Conservation (phyloP, 768 basidiomycete species). For the Mycena crocata region DNA sequence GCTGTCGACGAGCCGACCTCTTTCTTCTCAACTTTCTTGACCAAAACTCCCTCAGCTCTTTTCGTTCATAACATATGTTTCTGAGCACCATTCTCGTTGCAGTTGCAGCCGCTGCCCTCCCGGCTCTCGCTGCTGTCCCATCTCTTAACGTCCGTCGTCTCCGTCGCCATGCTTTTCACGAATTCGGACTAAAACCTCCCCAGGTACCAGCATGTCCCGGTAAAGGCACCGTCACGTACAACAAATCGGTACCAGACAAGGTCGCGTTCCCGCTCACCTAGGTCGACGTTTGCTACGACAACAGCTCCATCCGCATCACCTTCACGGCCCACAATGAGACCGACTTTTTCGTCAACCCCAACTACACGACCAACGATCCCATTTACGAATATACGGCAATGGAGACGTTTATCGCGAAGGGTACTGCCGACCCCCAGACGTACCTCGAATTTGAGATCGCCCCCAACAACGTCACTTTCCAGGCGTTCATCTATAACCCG, state of each 20-base stretch:
- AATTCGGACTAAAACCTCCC: background rate
- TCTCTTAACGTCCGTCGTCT: constrained; percentile 20
- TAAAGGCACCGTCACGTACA: constrained; percentile 22
- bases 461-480: constrained; percentile 31
- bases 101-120: background rate
- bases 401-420: constrained; percentile 30
- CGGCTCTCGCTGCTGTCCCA: constrained; percentile 16
- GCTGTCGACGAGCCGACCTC: no score
- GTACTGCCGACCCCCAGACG: constrained; percentile 17
- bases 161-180: background rate
- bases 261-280: constrained; percentile 25
- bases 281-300: constrained; percentile 28
- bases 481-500: constrained; percentile 33
- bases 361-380: constrained; percentile 21
- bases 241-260: constrained; percentile 27
- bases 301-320: constrained; percentile 21
- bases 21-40: no score
- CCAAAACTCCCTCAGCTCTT: no score
- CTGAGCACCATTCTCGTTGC: constrained; percentile 13
- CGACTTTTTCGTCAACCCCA: constrained; percentile 28
- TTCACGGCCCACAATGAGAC: constrained; percentile 31
- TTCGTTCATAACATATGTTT: constrained; percentile 1
- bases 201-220: constrained; percentile 31
- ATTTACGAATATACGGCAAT: constrained; percentile 29
- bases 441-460: constrained; percentile 31